These are phyloP conservation scores for Trichophyton equinum DNA, from an alignment of 2,329 filamentous ascomycete genomes.

Conservation along the genomic window DNA sequence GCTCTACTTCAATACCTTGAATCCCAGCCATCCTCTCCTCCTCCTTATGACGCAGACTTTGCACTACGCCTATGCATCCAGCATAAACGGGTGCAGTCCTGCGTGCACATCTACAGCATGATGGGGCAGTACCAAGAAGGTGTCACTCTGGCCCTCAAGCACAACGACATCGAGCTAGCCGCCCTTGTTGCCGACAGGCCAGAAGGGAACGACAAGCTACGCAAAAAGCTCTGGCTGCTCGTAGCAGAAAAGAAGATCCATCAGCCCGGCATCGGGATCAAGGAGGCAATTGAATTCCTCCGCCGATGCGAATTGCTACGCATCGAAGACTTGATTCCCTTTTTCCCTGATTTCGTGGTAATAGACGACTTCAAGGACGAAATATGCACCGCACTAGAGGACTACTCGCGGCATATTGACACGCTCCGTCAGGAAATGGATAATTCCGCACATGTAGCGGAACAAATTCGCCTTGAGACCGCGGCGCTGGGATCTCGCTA, in stretches of 20 bases:
- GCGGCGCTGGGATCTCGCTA: conserved; percentile 75
- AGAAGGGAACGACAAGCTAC: conserved; percentile 61
- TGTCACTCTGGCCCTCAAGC: conserved; percentile 80
- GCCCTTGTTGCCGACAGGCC: conserved; percentile 76
- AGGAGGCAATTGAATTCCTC: conserved; percentile 83
- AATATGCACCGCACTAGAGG: conserved; percentile 84
- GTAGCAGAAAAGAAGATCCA: conserved; percentile 90
- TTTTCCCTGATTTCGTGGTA: conserved; percentile 96
- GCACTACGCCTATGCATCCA: conserved; percentile 91
- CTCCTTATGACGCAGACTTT: conserved; percentile 88
- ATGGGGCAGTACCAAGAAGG: conserved; percentile 93
- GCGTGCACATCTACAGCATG: conserved; percentile 91
- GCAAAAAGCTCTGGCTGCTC: conserved; percentile 90
- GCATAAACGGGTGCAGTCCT: conserved; percentile 81
- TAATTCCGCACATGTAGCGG: conserved; percentile 73
- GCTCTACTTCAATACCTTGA: conserved; percentile 80
- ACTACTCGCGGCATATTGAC: conserved; percentile 87
- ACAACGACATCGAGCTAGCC: conserved; percentile 80
- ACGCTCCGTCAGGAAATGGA: conserved; percentile 88
- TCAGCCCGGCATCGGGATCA: conserved; percentile 69
- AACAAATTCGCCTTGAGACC: conserved; percentile 84
- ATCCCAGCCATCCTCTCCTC: conserved; percentile 72
- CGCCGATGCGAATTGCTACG: conserved; percentile 80
- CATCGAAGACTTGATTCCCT: conserved; percentile 94
- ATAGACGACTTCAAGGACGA: conserved; percentile 99